phyloP scores from a whole-genome alignment of 1,284 basidiomycete genomes.

The Rhizoctonia solani region DNA sequence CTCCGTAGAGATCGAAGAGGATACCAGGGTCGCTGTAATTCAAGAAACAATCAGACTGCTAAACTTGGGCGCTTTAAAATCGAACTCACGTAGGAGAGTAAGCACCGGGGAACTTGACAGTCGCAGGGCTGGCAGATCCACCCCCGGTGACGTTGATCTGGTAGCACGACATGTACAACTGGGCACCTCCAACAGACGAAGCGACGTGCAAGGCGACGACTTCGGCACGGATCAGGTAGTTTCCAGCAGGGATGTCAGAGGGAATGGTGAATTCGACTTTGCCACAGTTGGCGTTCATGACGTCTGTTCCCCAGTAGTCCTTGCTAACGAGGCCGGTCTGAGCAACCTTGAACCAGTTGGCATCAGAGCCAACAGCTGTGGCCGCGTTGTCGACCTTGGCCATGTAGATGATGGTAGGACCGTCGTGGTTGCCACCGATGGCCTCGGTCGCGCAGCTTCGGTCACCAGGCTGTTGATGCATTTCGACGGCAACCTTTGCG shows the following conservation, averaged over 20 bases:
- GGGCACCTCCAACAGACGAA: background rate
- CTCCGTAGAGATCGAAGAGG: constrained; percentile 36
- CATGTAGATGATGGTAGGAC: background rate
- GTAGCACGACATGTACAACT: too few species aligned
- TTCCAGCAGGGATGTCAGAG: background rate
- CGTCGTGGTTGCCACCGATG: background rate
- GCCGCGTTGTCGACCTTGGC: background rate
- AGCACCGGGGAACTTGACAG: background rate
- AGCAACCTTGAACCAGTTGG: background rate
- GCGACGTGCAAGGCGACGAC: background rate
- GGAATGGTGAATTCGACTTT: background rate
- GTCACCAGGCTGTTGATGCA: background rate
- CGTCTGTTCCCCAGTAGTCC: background rate
- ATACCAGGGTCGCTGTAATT: constrained; percentile 32
- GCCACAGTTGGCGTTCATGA: background rate
- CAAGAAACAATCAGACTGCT: background rate
- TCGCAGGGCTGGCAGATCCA: background rate
- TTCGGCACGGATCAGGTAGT: background rate
- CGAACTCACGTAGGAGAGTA: background rate
- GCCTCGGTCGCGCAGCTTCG: background rate
- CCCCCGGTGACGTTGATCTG: background rate
- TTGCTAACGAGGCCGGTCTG: background rate
- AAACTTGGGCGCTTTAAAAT: too few species aligned
- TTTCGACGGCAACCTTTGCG: background rate
- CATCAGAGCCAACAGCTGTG: background rate